Evolutionary conservation across 257 asterid species (phyloP).

Genomic region (Gardenia jasminoides): DNA sequence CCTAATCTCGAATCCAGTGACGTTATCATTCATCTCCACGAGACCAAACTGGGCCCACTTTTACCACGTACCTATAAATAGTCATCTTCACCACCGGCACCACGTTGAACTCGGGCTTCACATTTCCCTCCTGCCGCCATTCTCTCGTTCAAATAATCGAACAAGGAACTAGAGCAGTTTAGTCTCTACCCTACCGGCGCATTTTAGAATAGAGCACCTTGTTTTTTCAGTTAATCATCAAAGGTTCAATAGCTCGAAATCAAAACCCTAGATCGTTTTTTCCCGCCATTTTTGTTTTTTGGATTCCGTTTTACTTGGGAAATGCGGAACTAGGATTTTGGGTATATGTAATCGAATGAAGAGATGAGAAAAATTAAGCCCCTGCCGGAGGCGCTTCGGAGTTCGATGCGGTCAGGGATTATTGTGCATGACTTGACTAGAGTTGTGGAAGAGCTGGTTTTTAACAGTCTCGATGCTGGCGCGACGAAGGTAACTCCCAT

Average conservation of each 20-base stretch:
- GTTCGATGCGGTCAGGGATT: conserved; percentile 70
- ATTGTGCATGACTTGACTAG: conserved; percentile 70
- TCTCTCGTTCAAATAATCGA: conserved; percentile 14
- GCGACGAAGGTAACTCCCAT: conserved; percentile 62
- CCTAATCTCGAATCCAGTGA: neutral
- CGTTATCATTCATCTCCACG: conserved; percentile 7
- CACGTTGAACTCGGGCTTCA: neutral
- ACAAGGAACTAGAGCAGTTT: neutral
- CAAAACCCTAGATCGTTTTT: conserved; percentile 21
- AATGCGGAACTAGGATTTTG: conserved; percentile 1
- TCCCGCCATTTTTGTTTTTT: conserved; percentile 9
- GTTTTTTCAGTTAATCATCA: neutral
- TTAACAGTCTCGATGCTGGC: conserved; percentile 85
- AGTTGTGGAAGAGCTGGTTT: conserved; percentile 85
- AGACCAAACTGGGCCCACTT: conserved; percentile 11
- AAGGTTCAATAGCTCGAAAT: neutral
- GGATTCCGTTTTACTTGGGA: neutral
- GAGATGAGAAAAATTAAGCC: conserved; percentile 63
- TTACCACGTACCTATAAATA: neutral
- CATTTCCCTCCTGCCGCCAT: conserved; percentile 8
- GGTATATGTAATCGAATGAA: conserved; percentile 4
- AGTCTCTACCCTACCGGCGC: neutral
- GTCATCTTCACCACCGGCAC: conserved; percentile 4
- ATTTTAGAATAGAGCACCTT: neutral
- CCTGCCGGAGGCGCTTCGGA: conserved; percentile 65